A percentile compares a stretch with the other conserved stretches of the same genome.
Evolutionary conservation across 495 filamentous ascomycete species (phyloP).

Genomic region (Penicillium alfredii): DNA sequence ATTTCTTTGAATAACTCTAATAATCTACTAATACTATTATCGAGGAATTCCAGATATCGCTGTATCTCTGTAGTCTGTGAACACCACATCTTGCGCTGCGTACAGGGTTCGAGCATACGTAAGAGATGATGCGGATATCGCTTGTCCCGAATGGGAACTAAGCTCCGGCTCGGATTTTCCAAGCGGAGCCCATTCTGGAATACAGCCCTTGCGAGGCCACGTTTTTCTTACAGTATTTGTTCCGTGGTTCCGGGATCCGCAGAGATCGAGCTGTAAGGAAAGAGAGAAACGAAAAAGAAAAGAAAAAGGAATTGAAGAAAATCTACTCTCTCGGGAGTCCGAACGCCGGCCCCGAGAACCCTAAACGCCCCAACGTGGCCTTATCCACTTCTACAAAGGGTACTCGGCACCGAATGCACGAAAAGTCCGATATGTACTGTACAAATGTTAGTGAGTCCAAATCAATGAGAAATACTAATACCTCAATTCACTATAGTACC

Average conservation of each 20-base stretch:
- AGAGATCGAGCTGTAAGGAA: too few relatives aligned
- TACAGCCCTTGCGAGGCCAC: background rate
- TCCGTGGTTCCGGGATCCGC: too few relatives aligned
- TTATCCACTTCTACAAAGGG: background rate
- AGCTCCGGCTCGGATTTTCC: slow-evolving; percentile 16
- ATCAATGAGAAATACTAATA: background rate
- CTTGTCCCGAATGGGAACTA: slow-evolving; percentile 15
- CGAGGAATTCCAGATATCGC: too few relatives aligned
- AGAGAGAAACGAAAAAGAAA: too few relatives aligned
- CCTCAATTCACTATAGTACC: too few relatives aligned
- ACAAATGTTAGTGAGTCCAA: too few relatives aligned
- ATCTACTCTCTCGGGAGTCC: background rate
- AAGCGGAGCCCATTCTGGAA: slow-evolving; percentile 5
- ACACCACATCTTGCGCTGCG: too few relatives aligned
- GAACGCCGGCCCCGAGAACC: slow-evolving; percentile 4
- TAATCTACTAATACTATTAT: too few relatives aligned
- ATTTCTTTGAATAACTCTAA: too few relatives aligned
- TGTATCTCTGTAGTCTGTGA: background rate
- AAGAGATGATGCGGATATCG: slow-evolving; percentile 25
- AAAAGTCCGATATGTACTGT: too few relatives aligned
- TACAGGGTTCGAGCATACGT: slow-evolving; percentile 26
- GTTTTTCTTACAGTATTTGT: too few relatives aligned
- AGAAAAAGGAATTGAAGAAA: background rate
- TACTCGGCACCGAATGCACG: too few relatives aligned
- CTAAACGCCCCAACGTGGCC: background rate